Conservation (phyloP, 371 early-diverging fungal species). For the Rhizopus delemar region DNA sequence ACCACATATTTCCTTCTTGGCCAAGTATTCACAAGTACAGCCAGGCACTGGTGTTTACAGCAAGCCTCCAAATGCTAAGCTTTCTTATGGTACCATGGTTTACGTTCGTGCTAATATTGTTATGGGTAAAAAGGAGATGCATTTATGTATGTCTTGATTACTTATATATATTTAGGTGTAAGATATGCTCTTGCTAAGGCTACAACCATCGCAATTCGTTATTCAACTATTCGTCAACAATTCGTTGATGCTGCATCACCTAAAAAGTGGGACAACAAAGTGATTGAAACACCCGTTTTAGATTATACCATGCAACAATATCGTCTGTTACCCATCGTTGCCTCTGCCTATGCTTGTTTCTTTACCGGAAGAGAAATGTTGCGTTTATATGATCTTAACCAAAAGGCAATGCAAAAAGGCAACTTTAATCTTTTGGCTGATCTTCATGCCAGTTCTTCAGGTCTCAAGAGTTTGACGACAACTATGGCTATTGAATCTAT, state of each 20-base stretch:
- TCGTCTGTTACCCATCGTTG: constrained; percentile 72
- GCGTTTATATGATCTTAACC: constrained; percentile 58
- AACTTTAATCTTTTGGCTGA: constrained; percentile 67
- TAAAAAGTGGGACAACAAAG: constrained; percentile 35
- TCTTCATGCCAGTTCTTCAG: constrained; percentile 82
- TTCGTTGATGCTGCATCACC: constrained; percentile 51
- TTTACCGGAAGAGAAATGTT: constrained; percentile 69
- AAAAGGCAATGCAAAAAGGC: constrained; percentile 57
- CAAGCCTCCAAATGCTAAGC: constrained; percentile 70
- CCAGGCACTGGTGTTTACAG: constrained; percentile 66
- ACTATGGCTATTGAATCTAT: constrained; percentile 72
- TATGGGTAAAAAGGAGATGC: constrained; percentile 26
- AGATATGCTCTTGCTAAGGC: constrained; percentile 59
- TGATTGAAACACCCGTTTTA: constrained; percentile 67
- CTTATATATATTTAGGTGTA: constrained; percentile 20
- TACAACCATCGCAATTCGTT: constrained; percentile 49
- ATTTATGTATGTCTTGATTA: background rate
- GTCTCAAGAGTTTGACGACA: constrained; percentile 81
- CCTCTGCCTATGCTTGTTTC: constrained; percentile 71
- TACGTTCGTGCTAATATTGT: constrained; percentile 70
- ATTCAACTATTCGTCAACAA: constrained; percentile 53
- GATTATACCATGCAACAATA: constrained; percentile 78
- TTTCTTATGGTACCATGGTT: constrained; percentile 81
- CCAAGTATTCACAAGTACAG: constrained; percentile 73
- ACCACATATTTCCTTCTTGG: constrained; percentile 78